These are phyloP conservation scores for Kwoniella sp. DNA, from an alignment of 768 basidiomycete genomes.

Conservation along the genomic window DNA sequence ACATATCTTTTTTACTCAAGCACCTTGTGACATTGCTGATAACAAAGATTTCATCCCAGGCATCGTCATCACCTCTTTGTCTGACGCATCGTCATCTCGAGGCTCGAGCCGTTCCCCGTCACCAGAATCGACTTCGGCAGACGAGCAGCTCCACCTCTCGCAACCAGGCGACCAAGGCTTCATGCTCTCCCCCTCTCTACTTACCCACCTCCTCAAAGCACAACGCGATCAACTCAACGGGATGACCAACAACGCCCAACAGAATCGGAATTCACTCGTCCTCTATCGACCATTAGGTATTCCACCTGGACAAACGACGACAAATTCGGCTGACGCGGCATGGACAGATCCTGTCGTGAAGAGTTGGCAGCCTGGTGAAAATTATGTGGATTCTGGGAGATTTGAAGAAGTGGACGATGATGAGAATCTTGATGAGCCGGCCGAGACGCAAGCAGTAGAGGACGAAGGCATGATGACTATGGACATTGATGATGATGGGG, in stretches of 20 bases:
- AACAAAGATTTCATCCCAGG: conserved; percentile 24
- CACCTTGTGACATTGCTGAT: too few relatives aligned
- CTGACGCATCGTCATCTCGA: conserved; percentile 23
- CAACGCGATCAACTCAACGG: conserved; percentile 21
- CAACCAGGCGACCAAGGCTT: conserved; percentile 47
- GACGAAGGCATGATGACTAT: conserved; percentile 25
- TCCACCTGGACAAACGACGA: conserved; percentile 1
- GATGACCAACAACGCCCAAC: not conserved
- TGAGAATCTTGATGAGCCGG: conserved; percentile 12
- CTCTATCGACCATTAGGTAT: conserved; percentile 38
- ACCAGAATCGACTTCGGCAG: conserved; percentile 6
- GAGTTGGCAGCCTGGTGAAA: conserved; percentile 26
- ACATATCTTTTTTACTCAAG: not conserved
- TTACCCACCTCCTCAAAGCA: conserved; percentile 42
- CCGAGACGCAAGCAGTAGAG: not conserved
- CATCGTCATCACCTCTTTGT: conserved; percentile 43
- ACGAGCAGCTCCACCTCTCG: conserved; percentile 17
- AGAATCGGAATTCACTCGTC: conserved; percentile 24
- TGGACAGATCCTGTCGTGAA: conserved; percentile 29
- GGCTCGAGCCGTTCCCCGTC: conserved; percentile 32
- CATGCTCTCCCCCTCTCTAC: conserved; percentile 43
- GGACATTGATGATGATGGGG: conserved; percentile 13
- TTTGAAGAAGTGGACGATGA: conserved; percentile 42
- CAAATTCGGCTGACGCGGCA: not conserved
- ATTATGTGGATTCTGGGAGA: conserved; percentile 23